phyloP scores from a whole-genome alignment of 768 basidiomycete species.

The Grammothele lineata region DNA sequence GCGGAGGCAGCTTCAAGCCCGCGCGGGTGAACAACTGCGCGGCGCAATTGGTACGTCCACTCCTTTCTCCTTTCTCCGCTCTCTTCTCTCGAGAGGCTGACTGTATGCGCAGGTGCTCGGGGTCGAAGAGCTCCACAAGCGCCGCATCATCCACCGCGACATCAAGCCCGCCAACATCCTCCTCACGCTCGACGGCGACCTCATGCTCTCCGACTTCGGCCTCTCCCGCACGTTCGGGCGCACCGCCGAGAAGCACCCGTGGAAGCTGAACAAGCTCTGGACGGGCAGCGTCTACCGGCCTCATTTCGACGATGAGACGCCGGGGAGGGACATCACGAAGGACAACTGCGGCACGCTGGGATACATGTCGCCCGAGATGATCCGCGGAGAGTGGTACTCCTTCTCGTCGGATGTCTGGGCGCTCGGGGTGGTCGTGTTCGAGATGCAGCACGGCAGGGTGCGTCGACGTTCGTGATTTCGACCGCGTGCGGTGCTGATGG shows the following conservation, averaged over 20 bases:
- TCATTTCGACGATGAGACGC: background rate
- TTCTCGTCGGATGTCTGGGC: slow-evolving; percentile 42
- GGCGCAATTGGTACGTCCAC: too few relatives aligned
- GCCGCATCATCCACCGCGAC: slow-evolving; percentile 25
- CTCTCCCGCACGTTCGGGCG: slow-evolving; percentile 21
- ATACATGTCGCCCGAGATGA: slow-evolving; percentile 44
- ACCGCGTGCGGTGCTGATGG: background rate
- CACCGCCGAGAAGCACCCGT: slow-evolving; percentile 2
- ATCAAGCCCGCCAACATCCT: slow-evolving; percentile 27
- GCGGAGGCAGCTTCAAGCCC: too few relatives aligned
- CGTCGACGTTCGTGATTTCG: background rate
- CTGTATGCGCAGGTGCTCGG: slow-evolving; percentile 15
- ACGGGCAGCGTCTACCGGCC: background rate
- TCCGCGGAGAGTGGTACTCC: slow-evolving; percentile 32
- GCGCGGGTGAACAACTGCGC: slow-evolving; percentile 82
- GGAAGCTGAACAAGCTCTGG: slow-evolving; percentile 7
- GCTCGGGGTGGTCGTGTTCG: slow-evolving; percentile 34
- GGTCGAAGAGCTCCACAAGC: slow-evolving; percentile 12
- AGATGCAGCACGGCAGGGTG: slow-evolving; percentile 19
- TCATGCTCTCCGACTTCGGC: slow-evolving; percentile 22
- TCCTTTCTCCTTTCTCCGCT: too few relatives aligned
- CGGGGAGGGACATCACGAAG: background rate
- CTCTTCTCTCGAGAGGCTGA: too few relatives aligned
- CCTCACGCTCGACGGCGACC: slow-evolving; percentile 12
- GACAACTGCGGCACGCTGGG: slow-evolving; percentile 33